These are phyloP conservation scores for Schwanniomyces yamadae DNA, from an alignment of 805 yeast species.

Conservation along the genomic window DNA sequence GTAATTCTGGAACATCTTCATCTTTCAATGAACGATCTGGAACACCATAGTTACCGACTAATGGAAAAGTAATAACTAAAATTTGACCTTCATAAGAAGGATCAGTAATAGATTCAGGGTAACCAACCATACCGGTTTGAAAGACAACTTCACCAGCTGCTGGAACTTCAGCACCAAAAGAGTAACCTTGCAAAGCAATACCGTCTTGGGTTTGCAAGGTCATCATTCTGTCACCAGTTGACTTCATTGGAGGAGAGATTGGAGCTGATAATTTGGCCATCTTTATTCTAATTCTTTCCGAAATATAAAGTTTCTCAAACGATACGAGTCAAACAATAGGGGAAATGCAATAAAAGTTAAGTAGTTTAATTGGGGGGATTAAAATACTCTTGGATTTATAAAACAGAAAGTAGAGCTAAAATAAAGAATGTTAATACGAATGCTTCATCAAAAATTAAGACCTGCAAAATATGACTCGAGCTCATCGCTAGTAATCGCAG, in stretches of 20 bases:
- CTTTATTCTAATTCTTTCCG: conserved; percentile 6
- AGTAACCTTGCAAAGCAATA: conserved; percentile 84
- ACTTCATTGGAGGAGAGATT: conserved; percentile 85
- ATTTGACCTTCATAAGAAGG: conserved; percentile 98
- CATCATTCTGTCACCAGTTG: conserved; percentile 78
- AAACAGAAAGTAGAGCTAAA: conserved; percentile 5
- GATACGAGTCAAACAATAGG: conserved; percentile 3
- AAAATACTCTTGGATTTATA: conserved; percentile 8
- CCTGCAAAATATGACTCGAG: conserved; percentile 1
- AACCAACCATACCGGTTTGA: conserved; percentile 99
- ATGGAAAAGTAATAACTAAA: conserved; percentile 91
- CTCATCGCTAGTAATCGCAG: conserved; percentile 4
- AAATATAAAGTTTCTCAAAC: neutral
- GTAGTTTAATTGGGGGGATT: conserved; percentile 7
- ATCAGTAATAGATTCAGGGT: conserved; percentile 96
- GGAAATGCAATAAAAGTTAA: conserved; percentile 4
- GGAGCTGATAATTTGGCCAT: conserved; percentile 61
- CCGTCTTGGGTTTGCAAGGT: conserved; percentile 90
- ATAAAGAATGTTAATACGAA: conserved; percentile 1
- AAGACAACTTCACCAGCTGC: conserved; percentile 97
- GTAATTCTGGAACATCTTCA: conserved; percentile 71
- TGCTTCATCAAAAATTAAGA: conserved; percentile 2
- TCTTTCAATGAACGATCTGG: conserved; percentile 73
- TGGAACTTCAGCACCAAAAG: conserved; percentile 89
- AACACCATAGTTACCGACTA: conserved; percentile 98